Evolutionary conservation across 257 asterid species (phyloP).

Genomic region (Oldenlandia corymbosa): DNA sequence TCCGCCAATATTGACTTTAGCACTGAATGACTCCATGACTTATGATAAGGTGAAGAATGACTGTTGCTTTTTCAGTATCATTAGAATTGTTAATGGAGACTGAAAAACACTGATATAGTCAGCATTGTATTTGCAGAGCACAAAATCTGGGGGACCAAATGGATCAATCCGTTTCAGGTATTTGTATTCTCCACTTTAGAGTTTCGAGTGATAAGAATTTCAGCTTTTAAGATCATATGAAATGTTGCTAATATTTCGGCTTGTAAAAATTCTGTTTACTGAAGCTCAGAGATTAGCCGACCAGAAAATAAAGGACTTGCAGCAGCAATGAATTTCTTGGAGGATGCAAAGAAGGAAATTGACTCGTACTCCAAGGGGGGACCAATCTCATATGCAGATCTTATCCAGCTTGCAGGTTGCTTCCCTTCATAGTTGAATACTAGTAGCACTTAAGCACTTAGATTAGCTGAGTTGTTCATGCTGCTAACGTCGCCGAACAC

Average conservation of each 20-base stretch:
- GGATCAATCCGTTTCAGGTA: constrained; percentile 97
- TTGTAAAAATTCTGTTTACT: constrained; percentile 34
- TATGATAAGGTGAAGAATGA: constrained; percentile 78
- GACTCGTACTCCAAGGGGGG: constrained; percentile 79
- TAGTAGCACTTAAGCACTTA: neutral
- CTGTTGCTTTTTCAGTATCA: constrained; percentile 14
- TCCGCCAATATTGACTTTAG: constrained; percentile 68
- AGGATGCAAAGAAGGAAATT: constrained; percentile 78
- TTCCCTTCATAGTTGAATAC: neutral
- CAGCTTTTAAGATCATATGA: neutral
- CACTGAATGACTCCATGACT: constrained; percentile 82
- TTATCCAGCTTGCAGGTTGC: constrained; percentile 75
- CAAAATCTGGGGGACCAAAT: constrained; percentile 94
- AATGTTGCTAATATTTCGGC: constrained; percentile 15
- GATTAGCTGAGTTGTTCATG: neutral
- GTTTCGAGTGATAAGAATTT: neutral
- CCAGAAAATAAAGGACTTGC: constrained; percentile 84
- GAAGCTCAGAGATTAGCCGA: constrained; percentile 97
- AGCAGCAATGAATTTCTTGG: constrained; percentile 60
- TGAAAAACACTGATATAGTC: constrained; percentile 26
- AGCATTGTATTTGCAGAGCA: constrained; percentile 56
- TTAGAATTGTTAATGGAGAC: constrained; percentile 7
- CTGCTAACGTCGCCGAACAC: neutral
- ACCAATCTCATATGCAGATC: constrained; percentile 86
- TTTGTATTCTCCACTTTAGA: neutral